Evolutionary conservation across 2,329 filamentous ascomycete species (phyloP).

Genomic region (Geoglossum cookeanum): DNA sequence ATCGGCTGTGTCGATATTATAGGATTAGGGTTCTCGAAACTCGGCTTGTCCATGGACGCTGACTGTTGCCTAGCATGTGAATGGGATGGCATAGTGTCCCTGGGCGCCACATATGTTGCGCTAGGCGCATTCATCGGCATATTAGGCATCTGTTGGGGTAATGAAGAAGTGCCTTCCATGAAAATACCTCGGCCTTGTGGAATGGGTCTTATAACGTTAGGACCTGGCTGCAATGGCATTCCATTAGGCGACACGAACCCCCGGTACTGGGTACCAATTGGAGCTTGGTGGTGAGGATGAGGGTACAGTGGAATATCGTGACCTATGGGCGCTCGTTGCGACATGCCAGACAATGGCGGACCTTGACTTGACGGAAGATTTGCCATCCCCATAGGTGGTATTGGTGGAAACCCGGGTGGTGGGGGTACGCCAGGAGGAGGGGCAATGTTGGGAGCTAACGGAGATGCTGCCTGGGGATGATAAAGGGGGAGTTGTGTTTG

Average conservation of each 20-base stretch:
- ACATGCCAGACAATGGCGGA: slow-evolving; percentile 32
- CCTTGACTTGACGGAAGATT: slow-evolving; percentile 33
- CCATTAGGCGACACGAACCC: slow-evolving; percentile 31
- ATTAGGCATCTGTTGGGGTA: slow-evolving; percentile 18
- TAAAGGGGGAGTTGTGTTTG: slow-evolving; percentile 22
- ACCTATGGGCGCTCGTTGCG: slow-evolving; percentile 29
- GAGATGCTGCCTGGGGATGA: slow-evolving; percentile 16
- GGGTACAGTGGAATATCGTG: slow-evolving; percentile 36
- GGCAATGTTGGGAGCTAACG: slow-evolving; percentile 41
- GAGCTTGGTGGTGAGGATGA: slow-evolving; percentile 17
- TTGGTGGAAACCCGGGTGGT: slow-evolving; percentile 29
- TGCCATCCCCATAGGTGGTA: slow-evolving; percentile 38
- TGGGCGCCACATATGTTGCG: slow-evolving; percentile 6
- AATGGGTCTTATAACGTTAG: slow-evolving; percentile 41
- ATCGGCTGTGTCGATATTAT: slow-evolving; percentile 49
- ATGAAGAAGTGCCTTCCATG: slow-evolving; percentile 26
- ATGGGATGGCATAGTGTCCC: slow-evolving; percentile 25
- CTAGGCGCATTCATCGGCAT: neutral
- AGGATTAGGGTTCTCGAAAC: slow-evolving; percentile 34
- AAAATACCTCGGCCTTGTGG: slow-evolving; percentile 35
- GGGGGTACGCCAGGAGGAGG: slow-evolving; percentile 37
- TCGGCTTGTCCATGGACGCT: slow-evolving; percentile 35
- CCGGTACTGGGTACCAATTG: slow-evolving; percentile 28
- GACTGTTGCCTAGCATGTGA: slow-evolving; percentile 62
- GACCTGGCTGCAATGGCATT: slow-evolving; percentile 36